Percentiles rank a stretch among this genome's conserved stretches.
Conservation (phyloP, 768 basidiomycete species). For the Suillus sp. region DNA sequence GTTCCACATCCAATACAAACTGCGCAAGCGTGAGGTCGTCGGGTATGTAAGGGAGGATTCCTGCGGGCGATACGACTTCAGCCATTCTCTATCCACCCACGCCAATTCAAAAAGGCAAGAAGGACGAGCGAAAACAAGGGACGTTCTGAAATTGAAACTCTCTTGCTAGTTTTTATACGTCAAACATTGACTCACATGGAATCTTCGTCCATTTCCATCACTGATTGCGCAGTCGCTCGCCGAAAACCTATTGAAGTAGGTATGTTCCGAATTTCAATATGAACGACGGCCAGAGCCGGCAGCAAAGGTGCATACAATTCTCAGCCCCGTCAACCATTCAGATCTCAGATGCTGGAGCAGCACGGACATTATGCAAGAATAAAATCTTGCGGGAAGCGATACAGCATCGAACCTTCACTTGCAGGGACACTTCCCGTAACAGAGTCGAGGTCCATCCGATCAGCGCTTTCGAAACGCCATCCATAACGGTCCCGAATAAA, state of each 20-base stretch:
- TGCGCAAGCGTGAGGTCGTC: constrained; percentile 41
- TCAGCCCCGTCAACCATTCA: too few species aligned
- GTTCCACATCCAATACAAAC: constrained; percentile 39
- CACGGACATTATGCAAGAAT: too few species aligned
- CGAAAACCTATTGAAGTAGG: background rate
- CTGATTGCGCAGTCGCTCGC: background rate
- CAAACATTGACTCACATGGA: background rate
- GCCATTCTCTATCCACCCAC: constrained; percentile 22
- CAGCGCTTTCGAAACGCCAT: background rate
- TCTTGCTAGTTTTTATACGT: background rate
- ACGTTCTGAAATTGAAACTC: background rate
- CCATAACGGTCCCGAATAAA: background rate
- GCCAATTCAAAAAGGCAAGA: background rate
- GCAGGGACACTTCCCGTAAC: too few species aligned
- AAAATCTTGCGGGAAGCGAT: too few species aligned
- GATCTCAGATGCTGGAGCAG: too few species aligned
- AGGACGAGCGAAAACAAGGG: background rate
- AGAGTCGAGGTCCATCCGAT: too few species aligned
- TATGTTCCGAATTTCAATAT: too few species aligned
- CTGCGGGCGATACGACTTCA: constrained; percentile 32
- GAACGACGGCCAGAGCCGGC: too few species aligned
- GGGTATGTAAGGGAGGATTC: constrained; percentile 35
- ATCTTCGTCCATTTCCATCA: background rate
- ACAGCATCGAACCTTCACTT: too few species aligned
- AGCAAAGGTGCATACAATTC: too few species aligned